A percentile compares a stretch with the other conserved stretches of the same genome.
phyloP scores from a whole-genome alignment of 495 filamentous ascomycete genomes.

The Annulohypoxylon maeteangense region DNA sequence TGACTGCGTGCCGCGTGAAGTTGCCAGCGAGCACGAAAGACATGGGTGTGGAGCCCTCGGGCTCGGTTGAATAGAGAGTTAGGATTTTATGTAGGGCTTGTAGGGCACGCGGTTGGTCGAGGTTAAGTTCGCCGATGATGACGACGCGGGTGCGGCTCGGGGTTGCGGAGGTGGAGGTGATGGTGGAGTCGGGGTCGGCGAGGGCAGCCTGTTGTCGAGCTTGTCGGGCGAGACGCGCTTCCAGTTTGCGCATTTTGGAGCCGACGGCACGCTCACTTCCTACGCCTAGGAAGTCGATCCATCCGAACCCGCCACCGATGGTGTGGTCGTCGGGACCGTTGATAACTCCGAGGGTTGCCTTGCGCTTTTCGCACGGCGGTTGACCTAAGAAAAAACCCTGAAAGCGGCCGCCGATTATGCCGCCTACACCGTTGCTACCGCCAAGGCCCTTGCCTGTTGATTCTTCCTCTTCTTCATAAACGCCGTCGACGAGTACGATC shows the following conservation, averaged over 20 bases:
- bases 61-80: slow-evolving; percentile 70
- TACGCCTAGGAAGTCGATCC: slow-evolving; percentile 94
- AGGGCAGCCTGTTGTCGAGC: slow-evolving; percentile 13
- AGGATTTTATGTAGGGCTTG: slow-evolving; percentile 82
- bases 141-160: slow-evolving; percentile 66
- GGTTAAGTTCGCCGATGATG: slow-evolving; percentile 82
- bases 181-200: slow-evolving; percentile 11
- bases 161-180: neutral
- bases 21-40: slow-evolving; percentile 84
- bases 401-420: slow-evolving; percentile 88
- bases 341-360: slow-evolving; percentile 79
- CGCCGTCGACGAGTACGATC: slow-evolving; percentile 92
- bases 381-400: slow-evolving; percentile 89
- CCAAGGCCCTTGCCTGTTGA: slow-evolving; percentile 72
- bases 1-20: slow-evolving; percentile 78
- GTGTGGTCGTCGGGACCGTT: slow-evolving; percentile 66
- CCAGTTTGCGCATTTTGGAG: slow-evolving; percentile 80
- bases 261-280: slow-evolving; percentile 90
- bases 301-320: slow-evolving; percentile 86
- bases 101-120: slow-evolving; percentile 81
- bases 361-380: slow-evolving; percentile 87
- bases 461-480: slow-evolving; percentile 91
- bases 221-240: slow-evolving; percentile 59
- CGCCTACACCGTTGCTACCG: slow-evolving; percentile 81
- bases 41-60: slow-evolving; percentile 74